phyloP scores from a whole-genome alignment of 192 early-diverging fungal genomes.

The Gaertneriomyces sp. region DNA sequence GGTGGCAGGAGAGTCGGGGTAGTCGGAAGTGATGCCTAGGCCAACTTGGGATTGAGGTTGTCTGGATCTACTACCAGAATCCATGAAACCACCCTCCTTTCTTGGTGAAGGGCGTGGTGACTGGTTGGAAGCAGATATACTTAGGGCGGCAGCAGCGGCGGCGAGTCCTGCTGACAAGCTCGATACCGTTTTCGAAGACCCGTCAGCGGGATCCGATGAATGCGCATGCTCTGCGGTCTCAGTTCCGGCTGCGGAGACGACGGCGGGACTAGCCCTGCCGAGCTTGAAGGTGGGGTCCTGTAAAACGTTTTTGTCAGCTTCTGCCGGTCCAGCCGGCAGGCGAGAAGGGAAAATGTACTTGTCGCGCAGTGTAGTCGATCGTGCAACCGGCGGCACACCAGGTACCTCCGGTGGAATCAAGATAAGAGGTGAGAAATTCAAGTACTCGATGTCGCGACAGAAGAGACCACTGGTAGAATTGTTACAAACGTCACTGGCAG shows the following conservation, averaged over 20 bases:
- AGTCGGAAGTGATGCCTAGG: background rate
- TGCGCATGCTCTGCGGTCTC: background rate
- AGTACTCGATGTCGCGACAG: slow-evolving; percentile 8
- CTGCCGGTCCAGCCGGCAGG: background rate
- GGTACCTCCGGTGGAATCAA: slow-evolving; percentile 22
- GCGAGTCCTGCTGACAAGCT: slow-evolving; percentile 21
- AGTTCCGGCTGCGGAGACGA: background rate
- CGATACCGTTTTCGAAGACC: background rate
- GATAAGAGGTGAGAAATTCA: slow-evolving; percentile 10
- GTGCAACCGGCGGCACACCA: slow-evolving; percentile 9
- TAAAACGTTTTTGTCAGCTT: background rate
- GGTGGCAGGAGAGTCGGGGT: background rate
- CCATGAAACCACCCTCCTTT: slow-evolving; percentile 1
- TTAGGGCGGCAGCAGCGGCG: slow-evolving; percentile 18
- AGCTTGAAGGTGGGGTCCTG: background rate
- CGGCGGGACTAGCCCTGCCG: slow-evolving; percentile 3
- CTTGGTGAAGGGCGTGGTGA: background rate
- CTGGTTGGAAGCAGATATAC: background rate
- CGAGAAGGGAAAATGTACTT: slow-evolving; percentile 15
- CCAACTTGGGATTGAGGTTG: background rate
- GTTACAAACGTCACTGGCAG: too few relatives aligned
- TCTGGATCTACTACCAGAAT: background rate
- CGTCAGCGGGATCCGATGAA: slow-evolving; percentile 3
- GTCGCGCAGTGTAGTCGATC: slow-evolving; percentile 9
- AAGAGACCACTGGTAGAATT: background rate